phyloP scores from a whole-genome alignment of 345 rosid genomes.

The Camelina laxa region DNA sequence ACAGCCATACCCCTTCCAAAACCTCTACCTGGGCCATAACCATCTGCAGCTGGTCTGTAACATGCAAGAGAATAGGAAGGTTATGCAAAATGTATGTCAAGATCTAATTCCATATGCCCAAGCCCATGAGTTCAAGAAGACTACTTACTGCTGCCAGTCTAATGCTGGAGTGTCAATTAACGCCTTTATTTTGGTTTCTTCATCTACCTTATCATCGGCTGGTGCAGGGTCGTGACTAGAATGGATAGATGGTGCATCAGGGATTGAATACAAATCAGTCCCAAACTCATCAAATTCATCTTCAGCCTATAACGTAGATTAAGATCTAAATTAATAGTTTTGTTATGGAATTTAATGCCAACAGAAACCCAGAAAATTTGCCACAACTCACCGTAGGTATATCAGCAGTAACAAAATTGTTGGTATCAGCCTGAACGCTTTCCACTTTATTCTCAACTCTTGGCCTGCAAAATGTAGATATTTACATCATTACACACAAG shows the following conservation, averaged over 20 bases:
- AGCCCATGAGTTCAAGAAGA: slow-evolving; percentile 21
- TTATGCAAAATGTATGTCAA: not conserved
- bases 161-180: slow-evolving; percentile 90
- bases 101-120: not conserved
- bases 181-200: slow-evolving; percentile 90
- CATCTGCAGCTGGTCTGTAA: slow-evolving; percentile 76
- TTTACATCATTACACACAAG: slow-evolving; percentile 19
- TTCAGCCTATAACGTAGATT: slow-evolving; percentile 54
- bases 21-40: slow-evolving; percentile 84
- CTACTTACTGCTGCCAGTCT: slow-evolving; percentile 95
- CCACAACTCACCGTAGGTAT: slow-evolving; percentile 61
- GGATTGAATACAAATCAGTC: slow-evolving; percentile 85
- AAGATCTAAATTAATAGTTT: not conserved
- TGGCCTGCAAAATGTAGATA: slow-evolving; percentile 55
- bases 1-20: slow-evolving; percentile 83
- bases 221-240: slow-evolving; percentile 64
- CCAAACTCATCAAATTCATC: slow-evolving; percentile 99
- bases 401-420: slow-evolving; percentile 52
- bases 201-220: slow-evolving; percentile 67
- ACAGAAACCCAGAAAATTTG: not conserved
- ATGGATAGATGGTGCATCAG: slow-evolving; percentile 62
- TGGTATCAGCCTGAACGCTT: slow-evolving; percentile 52
- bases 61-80: slow-evolving; percentile 25
- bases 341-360: not conserved
- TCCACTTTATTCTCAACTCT: slow-evolving; percentile 62